A percentile compares a stretch with the other conserved stretches of the same genome.
These are phyloP conservation scores for Trametes elegans DNA, from an alignment of 768 basidiomycete species.

Conservation along the genomic window DNA sequence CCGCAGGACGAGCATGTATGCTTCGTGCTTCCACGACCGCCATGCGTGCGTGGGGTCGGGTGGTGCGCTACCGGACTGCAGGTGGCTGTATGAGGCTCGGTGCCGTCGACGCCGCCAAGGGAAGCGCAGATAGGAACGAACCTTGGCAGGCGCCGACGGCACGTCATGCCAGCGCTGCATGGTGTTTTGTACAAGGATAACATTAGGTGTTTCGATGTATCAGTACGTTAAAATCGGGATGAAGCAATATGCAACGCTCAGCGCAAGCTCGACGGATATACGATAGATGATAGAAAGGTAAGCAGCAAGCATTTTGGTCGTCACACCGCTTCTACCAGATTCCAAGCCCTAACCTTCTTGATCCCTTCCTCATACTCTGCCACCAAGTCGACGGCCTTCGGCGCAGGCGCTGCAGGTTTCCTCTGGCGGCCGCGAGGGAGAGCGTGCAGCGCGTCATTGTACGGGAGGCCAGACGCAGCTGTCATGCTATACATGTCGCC, in stretches of 20 bases:
- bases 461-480: background rate
- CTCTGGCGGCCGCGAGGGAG: background rate
- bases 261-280: too few species aligned
- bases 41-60: background rate
- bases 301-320: background rate
- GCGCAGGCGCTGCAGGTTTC: too few species aligned
- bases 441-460: too few species aligned
- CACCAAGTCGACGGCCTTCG: slow-evolving; percentile 30
- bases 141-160: too few species aligned
- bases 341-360: slow-evolving; percentile 31
- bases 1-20: background rate
- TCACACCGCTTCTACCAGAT: background rate
- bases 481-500: background rate
- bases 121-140: slow-evolving; percentile 48
- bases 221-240: too few species aligned
- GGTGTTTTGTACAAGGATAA: too few species aligned
- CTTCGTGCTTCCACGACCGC: background rate
- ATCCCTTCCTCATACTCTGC: slow-evolving; percentile 39
- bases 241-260: too few species aligned
- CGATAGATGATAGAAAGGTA: background rate
- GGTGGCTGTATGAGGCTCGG: slow-evolving; percentile 48
- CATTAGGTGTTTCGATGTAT: too few species aligned
- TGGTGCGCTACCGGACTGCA: background rate
- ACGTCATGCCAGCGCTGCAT: slow-evolving; percentile 70
- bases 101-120: slow-evolving; percentile 52